Evolutionary conservation across 1,284 basidiomycete species (phyloP).

Genomic region (Cryptococcus sp.): DNA sequence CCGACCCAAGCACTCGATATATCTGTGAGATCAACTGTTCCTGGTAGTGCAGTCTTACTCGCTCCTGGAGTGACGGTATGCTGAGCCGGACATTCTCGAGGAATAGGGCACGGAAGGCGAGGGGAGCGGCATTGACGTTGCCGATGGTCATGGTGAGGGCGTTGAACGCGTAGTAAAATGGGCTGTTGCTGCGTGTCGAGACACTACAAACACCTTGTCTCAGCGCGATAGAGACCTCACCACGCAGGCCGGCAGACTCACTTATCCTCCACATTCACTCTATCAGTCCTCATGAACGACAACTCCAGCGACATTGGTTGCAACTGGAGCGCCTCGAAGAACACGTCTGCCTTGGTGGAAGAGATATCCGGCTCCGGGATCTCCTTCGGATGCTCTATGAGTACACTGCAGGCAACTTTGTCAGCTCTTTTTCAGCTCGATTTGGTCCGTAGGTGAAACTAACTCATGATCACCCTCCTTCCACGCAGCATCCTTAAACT

Average conservation of each 20-base stretch:
- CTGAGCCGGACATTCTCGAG: conserved; percentile 93
- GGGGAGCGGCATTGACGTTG: conserved; percentile 94
- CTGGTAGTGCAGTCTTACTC: conserved; percentile 88
- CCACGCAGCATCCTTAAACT: conserved; percentile 88
- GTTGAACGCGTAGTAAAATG: conserved; percentile 88
- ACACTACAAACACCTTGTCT: conserved; percentile 60
- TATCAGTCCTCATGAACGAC: conserved; percentile 95
- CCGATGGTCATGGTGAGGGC: conserved; percentile 96
- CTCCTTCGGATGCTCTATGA: conserved; percentile 70
- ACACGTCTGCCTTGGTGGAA: conserved; percentile 72
- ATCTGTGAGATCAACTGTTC: conserved; percentile 92
- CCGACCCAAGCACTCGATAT: conserved; percentile 93
- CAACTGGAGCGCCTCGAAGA: conserved; percentile 96
- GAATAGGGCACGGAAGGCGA: conserved; percentile 89
- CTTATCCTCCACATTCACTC: conserved; percentile 91
- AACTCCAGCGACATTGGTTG: conserved; percentile 90
- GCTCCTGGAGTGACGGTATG: conserved; percentile 74
- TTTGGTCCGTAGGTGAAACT: conserved; percentile 39
- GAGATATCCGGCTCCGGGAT: conserved; percentile 74
- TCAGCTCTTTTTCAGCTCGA: conserved; percentile 8
- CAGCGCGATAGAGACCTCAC: background rate
- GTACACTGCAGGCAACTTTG: conserved; percentile 55
- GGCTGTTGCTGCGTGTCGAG: conserved; percentile 64
- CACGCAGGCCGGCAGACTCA: conserved; percentile 50
- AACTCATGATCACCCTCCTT: conserved; percentile 72